These are phyloP conservation scores for Ophiostoma montium DNA, from an alignment of 2,329 filamentous ascomycete species.

Conservation along the genomic window DNA sequence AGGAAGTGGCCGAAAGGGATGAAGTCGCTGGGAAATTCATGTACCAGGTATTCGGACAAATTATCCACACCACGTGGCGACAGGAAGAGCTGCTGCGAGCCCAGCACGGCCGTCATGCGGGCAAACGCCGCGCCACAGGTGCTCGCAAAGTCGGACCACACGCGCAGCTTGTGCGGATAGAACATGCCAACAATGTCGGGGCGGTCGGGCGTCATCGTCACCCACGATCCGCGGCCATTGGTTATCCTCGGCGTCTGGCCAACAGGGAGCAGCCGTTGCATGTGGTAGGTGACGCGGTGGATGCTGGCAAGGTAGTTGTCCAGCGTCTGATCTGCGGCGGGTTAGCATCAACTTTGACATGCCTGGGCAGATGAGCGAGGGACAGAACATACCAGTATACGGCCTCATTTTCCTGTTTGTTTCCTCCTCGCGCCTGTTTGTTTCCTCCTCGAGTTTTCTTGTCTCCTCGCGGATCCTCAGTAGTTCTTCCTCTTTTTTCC, in stretches of 20 bases:
- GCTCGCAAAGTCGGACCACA: not conserved
- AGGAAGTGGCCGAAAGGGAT: not conserved
- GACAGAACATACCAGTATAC: too few species aligned
- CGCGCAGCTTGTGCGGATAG: constrained; percentile 5
- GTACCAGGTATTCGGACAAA: not conserved
- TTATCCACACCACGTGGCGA: not conserved
- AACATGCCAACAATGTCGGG: constrained; percentile 6
- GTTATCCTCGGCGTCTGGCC: not conserved
- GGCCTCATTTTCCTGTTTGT: too few species aligned
- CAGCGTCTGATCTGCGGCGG: not conserved
- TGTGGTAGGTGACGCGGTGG: not conserved
- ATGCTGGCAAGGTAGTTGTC: not conserved
- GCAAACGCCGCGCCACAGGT: constrained; percentile 1
- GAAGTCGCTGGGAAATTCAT: not conserved
- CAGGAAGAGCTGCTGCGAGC: not conserved
- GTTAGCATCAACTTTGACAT: too few species aligned
- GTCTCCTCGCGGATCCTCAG: too few species aligned
- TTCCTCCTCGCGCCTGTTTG: too few species aligned
- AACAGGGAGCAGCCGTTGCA: not conserved
- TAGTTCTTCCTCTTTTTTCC: too few species aligned
- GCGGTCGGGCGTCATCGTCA: constrained; percentile 7
- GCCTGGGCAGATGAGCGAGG: too few species aligned
- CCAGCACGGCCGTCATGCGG: not conserved
- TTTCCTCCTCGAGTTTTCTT: too few species aligned
- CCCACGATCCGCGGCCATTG: not conserved